Percentiles rank a stretch among this genome's conserved stretches.
phyloP scores from a whole-genome alignment of 306 rosid genomes.

The Fagus crenata region DNA sequence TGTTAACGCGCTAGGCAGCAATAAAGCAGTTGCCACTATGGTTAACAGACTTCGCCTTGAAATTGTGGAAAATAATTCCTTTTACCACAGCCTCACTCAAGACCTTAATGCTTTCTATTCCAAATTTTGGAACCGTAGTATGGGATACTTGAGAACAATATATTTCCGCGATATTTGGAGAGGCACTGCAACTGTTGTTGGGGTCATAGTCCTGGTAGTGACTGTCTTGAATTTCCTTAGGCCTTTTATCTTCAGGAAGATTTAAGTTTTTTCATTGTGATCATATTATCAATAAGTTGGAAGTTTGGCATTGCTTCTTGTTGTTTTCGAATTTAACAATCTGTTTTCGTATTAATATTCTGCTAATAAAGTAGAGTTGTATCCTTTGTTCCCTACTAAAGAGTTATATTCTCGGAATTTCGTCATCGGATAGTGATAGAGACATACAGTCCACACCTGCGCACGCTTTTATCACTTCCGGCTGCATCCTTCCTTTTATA shows the following conservation, averaged over 20 bases:
- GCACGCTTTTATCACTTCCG: no score
- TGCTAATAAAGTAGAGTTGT: no score
- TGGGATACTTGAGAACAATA: slow-evolving; percentile 24
- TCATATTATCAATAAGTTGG: no score
- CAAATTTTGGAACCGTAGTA: slow-evolving; percentile 4
- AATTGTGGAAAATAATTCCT: slow-evolving; percentile 6
- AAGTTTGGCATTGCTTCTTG: not conserved
- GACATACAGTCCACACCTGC: no score
- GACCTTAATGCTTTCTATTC: not conserved
- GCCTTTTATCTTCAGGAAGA: not conserved
- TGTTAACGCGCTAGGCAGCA: slow-evolving; percentile 24
- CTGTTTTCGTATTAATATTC: no score
- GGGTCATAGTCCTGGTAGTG: slow-evolving; percentile 4
- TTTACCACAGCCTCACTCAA: not conserved
- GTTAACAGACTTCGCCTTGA: slow-evolving; percentile 9
- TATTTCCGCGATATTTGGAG: slow-evolving; percentile 41
- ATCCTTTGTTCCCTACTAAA: no score
- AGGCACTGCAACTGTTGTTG: slow-evolving; percentile 34
- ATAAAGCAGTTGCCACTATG: slow-evolving; percentile 15
- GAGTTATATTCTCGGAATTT: no score
- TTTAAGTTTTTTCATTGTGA: no score
- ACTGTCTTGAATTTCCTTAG: slow-evolving; percentile 5
- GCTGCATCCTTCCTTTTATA: no score
- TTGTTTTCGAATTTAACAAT: no score
- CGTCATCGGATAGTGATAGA: no score